Percentiles rank a stretch among this genome's conserved stretches.
phyloP scores from a whole-genome alignment of 345 rosid genomes.

The Sonneratia alba region DNA sequence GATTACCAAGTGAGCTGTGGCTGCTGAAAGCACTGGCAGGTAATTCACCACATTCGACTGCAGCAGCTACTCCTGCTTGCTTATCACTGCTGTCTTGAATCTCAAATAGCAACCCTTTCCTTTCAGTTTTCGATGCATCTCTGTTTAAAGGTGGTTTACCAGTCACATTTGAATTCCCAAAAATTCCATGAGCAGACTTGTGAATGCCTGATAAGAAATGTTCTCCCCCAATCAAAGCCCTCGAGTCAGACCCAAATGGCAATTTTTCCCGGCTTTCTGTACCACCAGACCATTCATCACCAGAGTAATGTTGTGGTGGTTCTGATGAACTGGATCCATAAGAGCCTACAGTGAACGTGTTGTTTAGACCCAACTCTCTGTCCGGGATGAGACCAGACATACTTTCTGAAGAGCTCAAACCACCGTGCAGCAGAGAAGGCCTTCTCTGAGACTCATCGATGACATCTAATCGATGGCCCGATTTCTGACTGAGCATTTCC shows the following conservation, averaged over 20 bases:
- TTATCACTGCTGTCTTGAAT: conserved; percentile 28
- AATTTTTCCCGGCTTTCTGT: conserved; percentile 21
- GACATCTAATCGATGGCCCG: conserved; percentile 29
- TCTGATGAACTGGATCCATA: conserved; percentile 38
- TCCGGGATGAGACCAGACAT: conserved; percentile 22
- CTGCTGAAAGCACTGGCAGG: conserved; percentile 23
- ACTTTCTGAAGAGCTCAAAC: conserved; percentile 25
- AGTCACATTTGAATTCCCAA: conserved; percentile 21
- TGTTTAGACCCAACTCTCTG: conserved; percentile 32
- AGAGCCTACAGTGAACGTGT: conserved; percentile 32
- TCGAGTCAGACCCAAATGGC: conserved; percentile 27
- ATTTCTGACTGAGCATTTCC: conserved; percentile 49
- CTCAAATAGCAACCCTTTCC: conserved; percentile 27
- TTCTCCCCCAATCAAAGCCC: conserved; percentile 20
- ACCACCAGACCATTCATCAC: conserved; percentile 21
- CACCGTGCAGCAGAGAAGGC: conserved; percentile 26
- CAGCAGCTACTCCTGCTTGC: conserved; percentile 21
- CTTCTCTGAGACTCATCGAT: conserved; percentile 25
- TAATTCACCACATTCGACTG: conserved; percentile 19
- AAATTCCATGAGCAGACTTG: conserved; percentile 21
- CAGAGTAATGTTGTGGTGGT: conserved; percentile 13
- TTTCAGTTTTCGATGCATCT: conserved; percentile 17
- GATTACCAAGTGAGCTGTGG: conserved; percentile 28
- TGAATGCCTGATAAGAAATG: conserved; percentile 15
- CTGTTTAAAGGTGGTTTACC: conserved; percentile 21